Conservation (phyloP, 1,139 yeast genomes). For the Candida smagusa region DNA sequence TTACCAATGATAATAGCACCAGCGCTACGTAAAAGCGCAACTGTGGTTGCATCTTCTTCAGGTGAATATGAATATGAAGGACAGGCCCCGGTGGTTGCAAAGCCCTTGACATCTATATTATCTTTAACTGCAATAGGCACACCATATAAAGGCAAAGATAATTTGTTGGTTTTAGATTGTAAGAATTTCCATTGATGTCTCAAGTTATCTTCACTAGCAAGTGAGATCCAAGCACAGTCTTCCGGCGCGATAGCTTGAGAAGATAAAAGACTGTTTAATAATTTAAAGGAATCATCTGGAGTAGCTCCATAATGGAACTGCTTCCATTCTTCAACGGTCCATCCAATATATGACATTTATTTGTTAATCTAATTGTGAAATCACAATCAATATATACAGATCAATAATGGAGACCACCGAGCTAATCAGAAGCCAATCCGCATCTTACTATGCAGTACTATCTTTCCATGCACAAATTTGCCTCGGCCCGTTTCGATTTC, state of each 20-base stretch:
- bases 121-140: slow-evolving; percentile 95
- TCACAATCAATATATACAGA: no score
- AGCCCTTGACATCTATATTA: slow-evolving; percentile 82
- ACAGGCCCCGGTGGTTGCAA: slow-evolving; percentile 92
- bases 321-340: slow-evolving; percentile 61
- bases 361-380: neutral
- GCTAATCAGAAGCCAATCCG: neutral
- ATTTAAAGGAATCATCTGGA: slow-evolving; percentile 56
- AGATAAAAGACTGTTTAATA: slow-evolving; percentile 45
- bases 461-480: no score
- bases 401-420: slow-evolving; percentile 1
- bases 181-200: slow-evolving; percentile 76
- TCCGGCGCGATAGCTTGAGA: slow-evolving; percentile 33
- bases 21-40: slow-evolving; percentile 62
- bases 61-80: slow-evolving; percentile 76
- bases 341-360: slow-evolving; percentile 26
- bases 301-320: slow-evolving; percentile 62
- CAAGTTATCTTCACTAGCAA: slow-evolving; percentile 59
- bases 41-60: slow-evolving; percentile 69
- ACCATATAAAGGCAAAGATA: slow-evolving; percentile 66
- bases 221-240: slow-evolving; percentile 90
- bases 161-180: slow-evolving; percentile 57
- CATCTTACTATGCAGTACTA: no score
- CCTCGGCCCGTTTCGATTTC: no score
- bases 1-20: slow-evolving; percentile 93